Percentiles rank a stretch among this genome's conserved stretches.
These are phyloP conservation scores for Aphanomyces astaci DNA, from an alignment of 352 stramenopile genomes.

Conservation along the genomic window DNA sequence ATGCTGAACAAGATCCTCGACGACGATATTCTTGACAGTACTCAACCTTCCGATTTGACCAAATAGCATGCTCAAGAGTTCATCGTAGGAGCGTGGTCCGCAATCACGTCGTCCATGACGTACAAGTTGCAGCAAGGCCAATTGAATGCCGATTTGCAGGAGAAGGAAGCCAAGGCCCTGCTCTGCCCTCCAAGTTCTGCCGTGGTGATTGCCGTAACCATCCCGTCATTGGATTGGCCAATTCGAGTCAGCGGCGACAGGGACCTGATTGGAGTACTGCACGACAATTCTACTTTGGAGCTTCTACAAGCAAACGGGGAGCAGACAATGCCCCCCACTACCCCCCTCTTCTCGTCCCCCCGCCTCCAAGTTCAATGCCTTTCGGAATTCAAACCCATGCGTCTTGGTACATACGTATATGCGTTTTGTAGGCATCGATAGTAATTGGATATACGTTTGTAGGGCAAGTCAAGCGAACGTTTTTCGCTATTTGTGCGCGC, in stretches of 20 bases:
- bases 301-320: neutral
- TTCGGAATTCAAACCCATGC: neutral
- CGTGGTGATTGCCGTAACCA: neutral
- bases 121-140: conserved; percentile 16
- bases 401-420: neutral
- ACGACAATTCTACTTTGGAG: neutral
- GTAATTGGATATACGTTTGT: no score
- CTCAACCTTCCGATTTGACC: conserved; percentile 32
- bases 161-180: conserved; percentile 5
- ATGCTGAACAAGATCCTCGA: conserved; percentile 59
- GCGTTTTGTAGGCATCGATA: no score
- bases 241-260: neutral
- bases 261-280: neutral
- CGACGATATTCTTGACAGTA: conserved; percentile 44
- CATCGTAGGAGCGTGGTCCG: neutral
- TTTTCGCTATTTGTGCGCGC: neutral
- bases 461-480: neutral
- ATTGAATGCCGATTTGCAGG: conserved; percentile 3
- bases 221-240: neutral
- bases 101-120: conserved; percentile 14
- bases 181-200: neutral
- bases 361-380: neutral
- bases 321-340: neutral
- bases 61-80: conserved; percentile 25
- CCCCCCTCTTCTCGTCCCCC: neutral